phyloP scores from a whole-genome alignment of 1,284 basidiomycete genomes.

The Melanopsichium pennsylvanicum region DNA sequence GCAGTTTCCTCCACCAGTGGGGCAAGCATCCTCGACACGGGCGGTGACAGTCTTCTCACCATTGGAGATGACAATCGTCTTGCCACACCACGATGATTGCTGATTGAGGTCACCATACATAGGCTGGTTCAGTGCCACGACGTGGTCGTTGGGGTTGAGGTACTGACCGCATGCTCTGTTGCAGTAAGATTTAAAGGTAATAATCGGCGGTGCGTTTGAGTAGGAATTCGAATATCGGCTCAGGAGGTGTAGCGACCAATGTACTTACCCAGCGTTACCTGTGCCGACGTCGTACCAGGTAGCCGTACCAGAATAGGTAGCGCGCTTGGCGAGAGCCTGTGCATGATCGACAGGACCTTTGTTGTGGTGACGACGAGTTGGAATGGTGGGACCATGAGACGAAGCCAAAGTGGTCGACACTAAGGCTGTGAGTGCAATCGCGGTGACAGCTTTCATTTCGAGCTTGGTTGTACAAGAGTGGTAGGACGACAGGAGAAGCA shows the following conservation, averaged over 20 bases:
- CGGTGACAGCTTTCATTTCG: slow-evolving; percentile 34
- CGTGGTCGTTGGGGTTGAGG: slow-evolving; percentile 43
- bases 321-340: slow-evolving; percentile 38
- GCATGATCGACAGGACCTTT: slow-evolving; percentile 18
- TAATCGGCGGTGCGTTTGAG: neutral
- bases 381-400: slow-evolving; percentile 12
- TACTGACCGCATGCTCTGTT: slow-evolving; percentile 52
- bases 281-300: slow-evolving; percentile 60
- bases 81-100: slow-evolving; percentile 51
- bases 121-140: slow-evolving; percentile 59
- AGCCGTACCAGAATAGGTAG: slow-evolving; percentile 48
- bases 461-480: neutral
- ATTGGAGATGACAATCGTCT: slow-evolving; percentile 55
- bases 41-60: slow-evolving; percentile 50
- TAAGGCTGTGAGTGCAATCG: slow-evolving; percentile 27
- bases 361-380: slow-evolving; percentile 35
- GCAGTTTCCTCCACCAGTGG: slow-evolving; percentile 54
- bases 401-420: slow-evolving; percentile 30
- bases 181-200: neutral
- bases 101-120: slow-evolving; percentile 52
- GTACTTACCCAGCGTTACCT: slow-evolving; percentile 50
- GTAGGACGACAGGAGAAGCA: neutral
- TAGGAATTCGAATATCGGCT: too few species aligned
- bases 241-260: too few species aligned
- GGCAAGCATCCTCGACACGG: slow-evolving; percentile 55